A percentile compares a stretch with the other conserved stretches of the same genome.
phyloP scores from a whole-genome alignment of 495 filamentous ascomycete species.

The Penicillium paradoxum region DNA sequence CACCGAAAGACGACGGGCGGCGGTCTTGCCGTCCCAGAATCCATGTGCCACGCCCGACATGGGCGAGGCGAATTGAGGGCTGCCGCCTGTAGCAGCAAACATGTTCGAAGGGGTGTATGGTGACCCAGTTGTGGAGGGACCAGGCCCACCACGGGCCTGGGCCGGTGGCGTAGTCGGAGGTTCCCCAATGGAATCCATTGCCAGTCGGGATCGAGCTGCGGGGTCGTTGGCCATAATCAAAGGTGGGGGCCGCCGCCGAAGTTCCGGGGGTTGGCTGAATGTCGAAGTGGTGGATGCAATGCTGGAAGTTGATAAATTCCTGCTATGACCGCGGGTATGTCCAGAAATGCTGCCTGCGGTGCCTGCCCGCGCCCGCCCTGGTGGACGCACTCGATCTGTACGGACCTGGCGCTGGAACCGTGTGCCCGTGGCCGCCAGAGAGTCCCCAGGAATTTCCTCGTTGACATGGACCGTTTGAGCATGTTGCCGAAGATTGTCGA shows the following conservation, averaged over 20 bases:
- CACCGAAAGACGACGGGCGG: slow-evolving; percentile 73
- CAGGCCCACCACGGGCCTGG: slow-evolving; percentile 38
- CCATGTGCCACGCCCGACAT: slow-evolving; percentile 60
- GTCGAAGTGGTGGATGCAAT: slow-evolving; percentile 71
- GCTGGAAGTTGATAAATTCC: slow-evolving; percentile 82
- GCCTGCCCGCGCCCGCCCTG: slow-evolving; percentile 65
- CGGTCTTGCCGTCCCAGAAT: slow-evolving; percentile 66
- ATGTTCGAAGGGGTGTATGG: slow-evolving; percentile 50
- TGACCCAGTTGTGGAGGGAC: slow-evolving; percentile 62
- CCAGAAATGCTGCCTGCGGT: slow-evolving; percentile 65
- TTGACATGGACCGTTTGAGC: slow-evolving; percentile 97
- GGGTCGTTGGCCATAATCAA: slow-evolving; percentile 77
- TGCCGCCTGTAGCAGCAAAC: slow-evolving; percentile 68
- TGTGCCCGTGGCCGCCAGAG: slow-evolving; percentile 88
- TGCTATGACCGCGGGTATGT: slow-evolving; percentile 68
- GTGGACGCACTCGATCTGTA: slow-evolving; percentile 74
- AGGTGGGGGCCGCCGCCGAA: slow-evolving; percentile 70
- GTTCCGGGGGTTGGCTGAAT: slow-evolving; percentile 56
- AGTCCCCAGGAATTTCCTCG: slow-evolving; percentile 91
- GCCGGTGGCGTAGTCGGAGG: slow-evolving; percentile 46
- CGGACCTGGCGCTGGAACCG: slow-evolving; percentile 91
- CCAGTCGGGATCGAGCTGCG: slow-evolving; percentile 49
- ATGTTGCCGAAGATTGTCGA: slow-evolving; percentile 95
- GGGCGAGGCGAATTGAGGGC: slow-evolving; percentile 72
- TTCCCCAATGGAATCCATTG: slow-evolving; percentile 55